Conservation (phyloP, 257 asterid species). For the Nicotiana noctiflora region DNA sequence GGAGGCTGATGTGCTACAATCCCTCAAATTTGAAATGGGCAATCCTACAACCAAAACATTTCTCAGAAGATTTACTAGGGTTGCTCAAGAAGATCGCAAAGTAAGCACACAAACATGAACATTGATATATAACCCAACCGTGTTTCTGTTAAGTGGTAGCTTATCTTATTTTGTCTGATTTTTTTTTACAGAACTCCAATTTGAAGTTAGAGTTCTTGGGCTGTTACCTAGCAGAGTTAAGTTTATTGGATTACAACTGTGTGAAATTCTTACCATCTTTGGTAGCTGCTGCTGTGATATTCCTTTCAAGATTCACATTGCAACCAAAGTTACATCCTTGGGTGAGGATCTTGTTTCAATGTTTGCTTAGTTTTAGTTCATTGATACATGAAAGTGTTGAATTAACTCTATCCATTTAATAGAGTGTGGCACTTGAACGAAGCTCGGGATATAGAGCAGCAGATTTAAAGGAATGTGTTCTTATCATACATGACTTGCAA, state of each 20-base stretch:
- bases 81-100: constrained; percentile 47
- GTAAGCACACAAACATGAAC: constrained; percentile 22
- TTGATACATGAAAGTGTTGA: background rate
- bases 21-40: constrained; percentile 80
- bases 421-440: constrained; percentile 33
- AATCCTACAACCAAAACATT: constrained; percentile 69
- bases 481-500: constrained; percentile 64
- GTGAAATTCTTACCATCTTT: constrained; percentile 70
- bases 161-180: background rate
- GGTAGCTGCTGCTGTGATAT: constrained; percentile 73
- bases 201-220: constrained; percentile 72
- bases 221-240: constrained; percentile 71
- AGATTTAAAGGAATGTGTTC: constrained; percentile 59
- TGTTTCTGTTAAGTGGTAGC: background rate
- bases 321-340: constrained; percentile 58
- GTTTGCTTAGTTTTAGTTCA: background rate
- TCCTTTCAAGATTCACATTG: constrained; percentile 65
- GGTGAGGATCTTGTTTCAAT: constrained; percentile 29
- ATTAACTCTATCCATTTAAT: background rate
- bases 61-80: constrained; percentile 54
- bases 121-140: background rate
- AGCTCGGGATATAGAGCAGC: constrained; percentile 56
- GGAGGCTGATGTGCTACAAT: constrained; percentile 74
- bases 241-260: constrained; percentile 70
- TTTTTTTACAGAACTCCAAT: constrained; percentile 36